Base-by-base conservation (phyloP, 805 yeast species). In the Kurtzmaniella cleridarum region DNA sequence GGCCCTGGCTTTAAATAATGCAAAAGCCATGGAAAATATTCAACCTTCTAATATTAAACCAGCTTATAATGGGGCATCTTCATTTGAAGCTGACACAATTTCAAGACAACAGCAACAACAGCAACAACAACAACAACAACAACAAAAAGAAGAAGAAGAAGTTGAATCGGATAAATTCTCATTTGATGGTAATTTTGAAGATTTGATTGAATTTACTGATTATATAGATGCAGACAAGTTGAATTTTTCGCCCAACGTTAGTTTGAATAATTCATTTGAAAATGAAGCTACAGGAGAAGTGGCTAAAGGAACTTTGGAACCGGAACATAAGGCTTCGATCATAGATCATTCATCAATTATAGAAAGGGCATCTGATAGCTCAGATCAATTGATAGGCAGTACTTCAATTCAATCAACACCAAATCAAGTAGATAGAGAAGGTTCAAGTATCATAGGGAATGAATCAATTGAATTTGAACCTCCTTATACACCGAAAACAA, bases 141-240 rank as follows among this genome's bases (percentile, higher is more conserved):
- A 27, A 5, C 13, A 18, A 11, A 27, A 15, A 12, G 36, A 18
- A 4, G 35, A 14, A 18, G 35, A 32, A 12, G 27, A 32, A 15
- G 24, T 15, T 6, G 13, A 30, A n/a, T 10, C 11, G 3, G 34
- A 30, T 14, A 23, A 23, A 11, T 30, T 16, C 18, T 29, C 34
- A n/a, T 36, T 41, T 13, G 41, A 38, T 11, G 50, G 42, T 7
- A 48, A 50, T 30, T 48, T 40, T 36, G 45, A 45, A 24, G 69
- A 66, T 33, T 56, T 67, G n/a, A 57, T 65, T 42, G 73, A 67
- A 41, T 68, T 67, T 39, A 53, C 64, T 27, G 71, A 67, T 38
- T 67, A 55, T 42, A 60, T 68, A 37, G 69, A 66, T 45, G 56
- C 60, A 18, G 73, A 66, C 24, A 53, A 64, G 41, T 53, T 64